phyloP scores from a whole-genome alignment of 169 alveolate species.

The Plasmodium knowlesi region DNA sequence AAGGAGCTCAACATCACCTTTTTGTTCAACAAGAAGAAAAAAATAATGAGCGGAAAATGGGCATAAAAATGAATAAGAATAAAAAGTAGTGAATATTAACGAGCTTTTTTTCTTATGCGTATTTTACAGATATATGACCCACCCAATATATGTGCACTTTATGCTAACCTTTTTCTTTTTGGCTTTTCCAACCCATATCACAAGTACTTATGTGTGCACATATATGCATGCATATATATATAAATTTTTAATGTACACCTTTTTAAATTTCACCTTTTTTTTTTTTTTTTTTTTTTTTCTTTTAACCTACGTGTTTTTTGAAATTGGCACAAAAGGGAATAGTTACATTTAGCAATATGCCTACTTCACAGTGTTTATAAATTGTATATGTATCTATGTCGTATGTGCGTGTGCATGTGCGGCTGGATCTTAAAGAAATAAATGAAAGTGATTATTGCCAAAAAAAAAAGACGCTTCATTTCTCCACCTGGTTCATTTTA shows the following conservation, averaged over 20 bases:
- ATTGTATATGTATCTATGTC: neutral
- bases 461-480: neutral
- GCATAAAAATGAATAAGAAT: neutral
- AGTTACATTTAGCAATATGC: neutral
- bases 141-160: neutral
- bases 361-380: neutral
- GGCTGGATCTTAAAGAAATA: neutral
- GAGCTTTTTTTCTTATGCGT: neutral
- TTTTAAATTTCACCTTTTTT: constrained; percentile 5
- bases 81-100: neutral
- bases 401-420: neutral
- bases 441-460: neutral
- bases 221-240: neutral
- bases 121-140: neutral
- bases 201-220: neutral
- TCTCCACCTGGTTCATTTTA: neutral
- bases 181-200: constrained; percentile 5
- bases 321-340: constrained; percentile 1
- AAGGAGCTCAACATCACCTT: constrained; percentile 51
- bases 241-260: constrained; percentile 17
- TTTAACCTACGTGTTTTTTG: neutral
- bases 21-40: constrained; percentile 34
- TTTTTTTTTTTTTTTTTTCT: neutral
- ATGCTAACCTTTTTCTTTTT: constrained; percentile 9
- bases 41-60: neutral